phyloP scores from a whole-genome alignment of 805 yeast genomes.

The Kodamaea kakaduensis region DNA sequence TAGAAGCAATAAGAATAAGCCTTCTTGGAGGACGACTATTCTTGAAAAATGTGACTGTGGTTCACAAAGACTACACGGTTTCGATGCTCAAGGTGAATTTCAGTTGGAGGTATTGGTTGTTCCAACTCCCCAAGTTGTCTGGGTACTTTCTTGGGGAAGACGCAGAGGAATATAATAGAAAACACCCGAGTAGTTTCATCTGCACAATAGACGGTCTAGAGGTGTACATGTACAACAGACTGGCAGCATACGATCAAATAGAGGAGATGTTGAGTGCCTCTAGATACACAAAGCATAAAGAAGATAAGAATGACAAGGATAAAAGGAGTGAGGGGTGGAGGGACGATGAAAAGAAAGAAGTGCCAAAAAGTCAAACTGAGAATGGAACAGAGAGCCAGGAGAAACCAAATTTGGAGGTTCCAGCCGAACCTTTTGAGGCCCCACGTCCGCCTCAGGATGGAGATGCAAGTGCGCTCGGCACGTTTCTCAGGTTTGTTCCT shows the following conservation, averaged over 20 bases:
- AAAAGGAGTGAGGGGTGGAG: neutral
- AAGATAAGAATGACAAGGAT: neutral
- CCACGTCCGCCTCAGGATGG: slow-evolving; percentile 2
- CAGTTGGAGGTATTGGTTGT: slow-evolving; percentile 89
- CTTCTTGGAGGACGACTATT: slow-evolving; percentile 79
- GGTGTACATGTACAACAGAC: slow-evolving; percentile 75
- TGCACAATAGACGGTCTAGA: slow-evolving; percentile 75
- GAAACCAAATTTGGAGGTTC: no score
- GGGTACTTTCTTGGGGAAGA: slow-evolving; percentile 25
- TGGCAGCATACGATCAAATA: slow-evolving; percentile 69
- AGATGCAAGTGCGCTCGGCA: slow-evolving; percentile 9
- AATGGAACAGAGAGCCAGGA: no score
- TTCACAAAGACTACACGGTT: slow-evolving; percentile 70
- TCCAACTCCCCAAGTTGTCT: slow-evolving; percentile 42
- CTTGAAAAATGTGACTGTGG: slow-evolving; percentile 68
- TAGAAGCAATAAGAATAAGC: slow-evolving; percentile 74
- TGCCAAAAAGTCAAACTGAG: slow-evolving; percentile 1
- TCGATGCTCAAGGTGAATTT: slow-evolving; percentile 67
- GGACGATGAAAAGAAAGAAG: neutral
- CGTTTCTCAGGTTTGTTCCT: slow-evolving; percentile 49
- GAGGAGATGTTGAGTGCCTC: slow-evolving; percentile 31
- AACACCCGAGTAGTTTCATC: slow-evolving; percentile 53
- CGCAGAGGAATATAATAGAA: slow-evolving; percentile 8
- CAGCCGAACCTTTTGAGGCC: slow-evolving; percentile 1
- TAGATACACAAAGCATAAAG: neutral